A percentile compares a stretch with the other conserved stretches of the same genome.
Conservation (phyloP, 1,139 yeast species). For the Sugiyamaella sp. region DNA sequence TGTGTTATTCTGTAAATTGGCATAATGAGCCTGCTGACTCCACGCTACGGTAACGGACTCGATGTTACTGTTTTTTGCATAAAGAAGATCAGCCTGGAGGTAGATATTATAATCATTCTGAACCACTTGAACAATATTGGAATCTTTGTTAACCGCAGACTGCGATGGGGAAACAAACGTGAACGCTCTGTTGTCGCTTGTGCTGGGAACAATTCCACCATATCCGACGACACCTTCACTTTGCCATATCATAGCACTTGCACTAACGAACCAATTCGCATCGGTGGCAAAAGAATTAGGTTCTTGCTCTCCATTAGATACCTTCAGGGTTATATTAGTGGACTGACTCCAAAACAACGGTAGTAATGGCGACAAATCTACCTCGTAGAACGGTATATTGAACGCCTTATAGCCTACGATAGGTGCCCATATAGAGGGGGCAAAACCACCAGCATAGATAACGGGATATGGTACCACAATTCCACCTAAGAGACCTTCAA, state of each 20-base stretch:
- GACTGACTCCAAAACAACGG: conserved; percentile 58
- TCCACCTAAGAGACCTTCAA: conserved; percentile 43
- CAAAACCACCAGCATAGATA: conserved; percentile 75
- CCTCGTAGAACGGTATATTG: conserved; percentile 64
- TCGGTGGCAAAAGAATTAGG: conserved; percentile 29
- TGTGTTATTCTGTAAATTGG: conserved; percentile 16
- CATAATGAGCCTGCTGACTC: conserved; percentile 10
- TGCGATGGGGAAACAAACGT: conserved; percentile 5
- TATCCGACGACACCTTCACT: conserved; percentile 37
- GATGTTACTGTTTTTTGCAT: not conserved
- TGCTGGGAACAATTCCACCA: conserved; percentile 25
- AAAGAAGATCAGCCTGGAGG: conserved; percentile 5
- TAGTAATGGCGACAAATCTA: conserved; percentile 68
- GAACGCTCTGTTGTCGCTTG: conserved; percentile 6
- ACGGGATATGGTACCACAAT: conserved; percentile 48
- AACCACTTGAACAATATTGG: conserved; percentile 9
- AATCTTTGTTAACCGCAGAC: not conserved
- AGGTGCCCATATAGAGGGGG: conserved; percentile 80
- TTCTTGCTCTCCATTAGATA: conserved; percentile 13
- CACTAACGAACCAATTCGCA: conserved; percentile 65
- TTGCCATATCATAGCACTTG: conserved; percentile 66
- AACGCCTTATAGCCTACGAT: conserved; percentile 72
- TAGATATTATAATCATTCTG: conserved; percentile 9
- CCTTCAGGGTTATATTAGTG: conserved; percentile 7
- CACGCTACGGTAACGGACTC: conserved; percentile 5